Evolutionary conservation across 148 eudicot genomes (phyloP).

Genomic region (Nepenthes mirabilis): DNA sequence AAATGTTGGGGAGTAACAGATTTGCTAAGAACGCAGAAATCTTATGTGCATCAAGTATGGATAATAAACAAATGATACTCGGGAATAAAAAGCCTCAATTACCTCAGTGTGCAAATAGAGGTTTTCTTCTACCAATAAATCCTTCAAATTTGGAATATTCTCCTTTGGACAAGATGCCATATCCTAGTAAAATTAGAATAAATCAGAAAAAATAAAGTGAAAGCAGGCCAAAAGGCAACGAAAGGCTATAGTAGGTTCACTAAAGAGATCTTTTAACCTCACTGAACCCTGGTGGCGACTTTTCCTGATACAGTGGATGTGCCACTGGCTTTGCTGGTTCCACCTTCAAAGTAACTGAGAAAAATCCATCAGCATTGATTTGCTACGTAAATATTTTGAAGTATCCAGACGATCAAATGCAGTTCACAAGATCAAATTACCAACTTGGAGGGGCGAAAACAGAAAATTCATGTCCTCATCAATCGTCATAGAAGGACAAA

Average conservation of each 20-base stretch:
- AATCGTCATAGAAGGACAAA: too few species aligned
- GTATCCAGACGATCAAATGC: background rate
- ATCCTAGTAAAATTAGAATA: constrained; percentile 29
- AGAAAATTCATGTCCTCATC: too few species aligned
- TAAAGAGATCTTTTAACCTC: constrained; percentile 33
- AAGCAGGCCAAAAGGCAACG: background rate
- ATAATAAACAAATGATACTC: background rate
- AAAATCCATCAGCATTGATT: background rate
- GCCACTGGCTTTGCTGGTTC: constrained; percentile 49
- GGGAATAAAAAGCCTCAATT: constrained; percentile 1
- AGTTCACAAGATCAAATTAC: background rate
- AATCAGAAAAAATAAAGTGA: background rate
- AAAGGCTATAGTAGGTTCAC: background rate
- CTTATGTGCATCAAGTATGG: too few species aligned
- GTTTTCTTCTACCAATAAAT: constrained; percentile 70
- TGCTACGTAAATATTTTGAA: background rate
- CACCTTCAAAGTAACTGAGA: constrained; percentile 52
- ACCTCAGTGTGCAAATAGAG: constrained; percentile 87
- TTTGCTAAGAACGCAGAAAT: too few species aligned
- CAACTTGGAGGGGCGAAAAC: background rate
- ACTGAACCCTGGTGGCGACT: constrained; percentile 36
- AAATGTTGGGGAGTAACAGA: too few species aligned
- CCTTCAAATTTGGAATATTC: constrained; percentile 52
- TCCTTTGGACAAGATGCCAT: constrained; percentile 89
- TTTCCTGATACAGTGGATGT: constrained; percentile 60